phyloP scores from a whole-genome alignment of 495 filamentous ascomycete genomes.

The Pyronema omphalodes region DNA sequence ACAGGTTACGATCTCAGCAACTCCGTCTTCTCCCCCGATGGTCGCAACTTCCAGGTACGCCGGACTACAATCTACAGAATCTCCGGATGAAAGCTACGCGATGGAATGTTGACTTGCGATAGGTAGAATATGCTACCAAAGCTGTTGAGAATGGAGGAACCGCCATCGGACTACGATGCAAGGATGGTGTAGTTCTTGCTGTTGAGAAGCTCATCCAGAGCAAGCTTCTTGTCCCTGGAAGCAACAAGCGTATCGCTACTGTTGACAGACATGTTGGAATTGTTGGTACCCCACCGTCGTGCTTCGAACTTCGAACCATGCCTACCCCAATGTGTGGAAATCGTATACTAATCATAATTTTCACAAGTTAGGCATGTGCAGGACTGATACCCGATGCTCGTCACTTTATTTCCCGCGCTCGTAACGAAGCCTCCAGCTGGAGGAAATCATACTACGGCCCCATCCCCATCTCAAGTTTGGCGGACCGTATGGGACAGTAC shows the following conservation, averaged over 20 bases:
- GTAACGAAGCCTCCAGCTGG: conserved; percentile 82
- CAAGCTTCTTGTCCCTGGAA: conserved; percentile 80
- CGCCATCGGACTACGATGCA: conserved; percentile 87
- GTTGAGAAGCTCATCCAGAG: conserved; percentile 91
- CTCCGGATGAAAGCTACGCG: conserved; percentile 4
- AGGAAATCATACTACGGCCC: conserved; percentile 77
- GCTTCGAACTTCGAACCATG: not conserved
- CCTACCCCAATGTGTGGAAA: not conserved
- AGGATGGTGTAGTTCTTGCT: conserved; percentile 88
- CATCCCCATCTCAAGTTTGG: conserved; percentile 69
- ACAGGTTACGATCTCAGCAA: conserved; percentile 98
- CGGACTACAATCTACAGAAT: not conserved
- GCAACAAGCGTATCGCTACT: conserved; percentile 91
- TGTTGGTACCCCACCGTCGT: conserved; percentile 34
- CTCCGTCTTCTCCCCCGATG: conserved; percentile 97
- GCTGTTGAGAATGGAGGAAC: conserved; percentile 97
- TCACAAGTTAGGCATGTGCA: conserved; percentile 52
- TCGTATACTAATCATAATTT: conserved; percentile 2
- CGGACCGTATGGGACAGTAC: conserved; percentile 80
- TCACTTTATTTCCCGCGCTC: conserved; percentile 83
- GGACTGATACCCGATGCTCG: conserved; percentile 87
- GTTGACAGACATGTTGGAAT: conserved; percentile 86
- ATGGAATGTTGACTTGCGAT: conserved; percentile 30
- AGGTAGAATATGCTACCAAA: conserved; percentile 97
- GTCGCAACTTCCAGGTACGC: conserved; percentile 81